Conservation (phyloP, 2,329 filamentous ascomycete species). For the Sporothrix brasiliensis region DNA sequence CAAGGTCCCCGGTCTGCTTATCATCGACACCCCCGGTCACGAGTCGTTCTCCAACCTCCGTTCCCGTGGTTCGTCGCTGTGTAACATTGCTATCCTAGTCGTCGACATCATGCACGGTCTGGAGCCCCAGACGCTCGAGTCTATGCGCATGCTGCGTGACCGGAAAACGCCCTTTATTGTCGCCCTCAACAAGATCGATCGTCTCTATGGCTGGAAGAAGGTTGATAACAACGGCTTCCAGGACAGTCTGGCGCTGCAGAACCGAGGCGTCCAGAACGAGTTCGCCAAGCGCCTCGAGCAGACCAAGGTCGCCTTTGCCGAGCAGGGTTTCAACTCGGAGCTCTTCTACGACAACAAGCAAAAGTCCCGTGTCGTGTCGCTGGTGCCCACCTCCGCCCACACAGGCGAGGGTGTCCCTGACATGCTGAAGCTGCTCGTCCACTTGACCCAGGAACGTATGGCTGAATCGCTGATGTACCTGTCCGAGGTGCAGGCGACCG, state of each 20-base stretch:
- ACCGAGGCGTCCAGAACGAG: slow-evolving; percentile 89
- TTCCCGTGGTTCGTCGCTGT: slow-evolving; percentile 94
- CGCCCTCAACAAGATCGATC: slow-evolving; percentile 99
- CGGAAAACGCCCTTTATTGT: slow-evolving; percentile 98
- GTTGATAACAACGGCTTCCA: slow-evolving; percentile 98
- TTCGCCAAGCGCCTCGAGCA: slow-evolving; percentile 87
- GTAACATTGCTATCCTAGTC: slow-evolving; percentile 98
- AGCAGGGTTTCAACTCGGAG: slow-evolving; percentile 97
- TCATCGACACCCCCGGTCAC: slow-evolving; percentile 99
- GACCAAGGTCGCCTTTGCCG: slow-evolving; percentile 90
- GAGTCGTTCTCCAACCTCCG: slow-evolving; percentile 99
- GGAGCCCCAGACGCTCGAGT: slow-evolving; percentile 95
- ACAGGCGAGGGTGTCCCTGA: slow-evolving; percentile 99
- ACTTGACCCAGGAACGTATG: slow-evolving; percentile 96
- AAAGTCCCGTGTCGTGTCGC: slow-evolving; percentile 90
- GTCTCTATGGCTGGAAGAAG: slow-evolving; percentile 98
- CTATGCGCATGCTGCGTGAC: slow-evolving; percentile 90
- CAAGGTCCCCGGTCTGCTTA: slow-evolving; percentile 93
- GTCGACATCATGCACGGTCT: slow-evolving; percentile 99
- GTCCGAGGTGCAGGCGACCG: slow-evolving; percentile 94
- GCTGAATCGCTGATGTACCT: slow-evolving; percentile 97
- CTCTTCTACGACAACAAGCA: slow-evolving; percentile 98
- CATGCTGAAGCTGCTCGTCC: slow-evolving; percentile 93
- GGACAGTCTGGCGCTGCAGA: slow-evolving; percentile 86
- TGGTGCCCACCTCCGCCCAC: slow-evolving; percentile 94